Base-by-base conservation (phyloP, 768 basidiomycete genomes). In the Kondoa subrosea region DNA sequence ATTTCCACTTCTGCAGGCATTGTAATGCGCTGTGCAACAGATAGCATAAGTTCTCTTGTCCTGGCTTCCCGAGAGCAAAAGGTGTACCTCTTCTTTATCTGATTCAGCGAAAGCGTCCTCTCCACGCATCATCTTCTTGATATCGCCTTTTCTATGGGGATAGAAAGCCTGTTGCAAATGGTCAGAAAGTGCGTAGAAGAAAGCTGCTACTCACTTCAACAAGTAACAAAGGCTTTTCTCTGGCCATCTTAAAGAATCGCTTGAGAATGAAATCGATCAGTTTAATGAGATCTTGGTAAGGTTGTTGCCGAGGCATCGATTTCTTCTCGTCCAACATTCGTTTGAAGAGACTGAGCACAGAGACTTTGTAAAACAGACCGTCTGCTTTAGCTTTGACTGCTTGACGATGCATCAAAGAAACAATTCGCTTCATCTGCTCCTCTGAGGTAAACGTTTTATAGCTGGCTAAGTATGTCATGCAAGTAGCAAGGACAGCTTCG, bases 311-410 rank as follows among this genome's bases (percentile, higher is more conserved):
- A 67, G 91, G 89, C 67, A 90, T 80, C 14, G 85, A 82, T 72
- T 83, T 83, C 75, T 88, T 84, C 75, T 90, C 87, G 68, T 86
- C 85, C 61, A 96, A 79, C 71, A 97, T 87, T 25, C 82, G 79
- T 77, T 87, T 87, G 83, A 97, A 97, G 56, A 96, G 82, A 73
- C 87, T 80, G 68, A 99, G 79, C 15, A 88, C 88, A 34, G 92
- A 89, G 14, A 89, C 91, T 78, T 92, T 89, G 83, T 93, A 99
- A 78, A 90, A 97, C 8, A 99, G 78, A 0, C 87, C 93, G 76
- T 97, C 95, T 0, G 91, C 89, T 76, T 95, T 91, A 17, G 87
- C 86, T 73, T 83, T 85, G 69, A 99, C 84, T 58, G 86, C 91
- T 71, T 93, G 89, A 16, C 95, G 84, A 76, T 97, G 89, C 72